Percentiles rank a stretch among this genome's conserved stretches.
Conservation (phyloP, 768 basidiomycete species). For the Boletus edulis region DNA sequence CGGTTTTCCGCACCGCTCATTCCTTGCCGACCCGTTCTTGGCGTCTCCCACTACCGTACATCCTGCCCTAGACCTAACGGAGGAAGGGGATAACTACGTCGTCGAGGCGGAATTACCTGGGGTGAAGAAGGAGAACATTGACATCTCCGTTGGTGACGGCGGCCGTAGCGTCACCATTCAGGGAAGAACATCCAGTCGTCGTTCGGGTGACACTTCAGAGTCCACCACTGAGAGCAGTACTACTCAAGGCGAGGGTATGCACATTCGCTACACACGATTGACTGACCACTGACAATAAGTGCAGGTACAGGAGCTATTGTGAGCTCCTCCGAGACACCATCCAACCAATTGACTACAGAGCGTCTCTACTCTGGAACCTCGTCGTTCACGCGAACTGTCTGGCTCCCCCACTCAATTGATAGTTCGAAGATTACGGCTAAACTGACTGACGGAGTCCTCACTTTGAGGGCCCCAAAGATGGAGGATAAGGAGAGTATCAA, state of each 20-base stretch:
- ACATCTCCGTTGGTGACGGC: conserved; percentile 66
- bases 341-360: conserved; percentile 56
- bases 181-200: conserved; percentile 47
- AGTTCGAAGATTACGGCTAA: conserved; percentile 57
- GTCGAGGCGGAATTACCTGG: conserved; percentile 80
- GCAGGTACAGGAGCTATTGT: conserved; percentile 15
- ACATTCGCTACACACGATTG: neutral
- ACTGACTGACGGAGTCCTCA: conserved; percentile 68
- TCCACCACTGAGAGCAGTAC: conserved; percentile 11
- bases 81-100: conserved; percentile 61
- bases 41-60: conserved; percentile 31
- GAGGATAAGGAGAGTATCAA: conserved; percentile 56
- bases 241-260: conserved; percentile 31
- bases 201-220: conserved; percentile 18
- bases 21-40: conserved; percentile 54
- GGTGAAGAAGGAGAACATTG: conserved; percentile 72
- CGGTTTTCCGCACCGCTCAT: conserved; percentile 31
- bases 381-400: conserved; percentile 66
- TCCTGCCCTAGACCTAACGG: conserved; percentile 67
- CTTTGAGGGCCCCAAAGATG: conserved; percentile 55
- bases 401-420: conserved; percentile 66
- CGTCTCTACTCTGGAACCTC: conserved; percentile 55
- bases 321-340: conserved; percentile 15
- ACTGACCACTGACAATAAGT: neutral
- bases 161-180: conserved; percentile 73